Conservation (phyloP, 192 early-diverging fungal species). For the Hyaloraphidium curvatum region DNA sequence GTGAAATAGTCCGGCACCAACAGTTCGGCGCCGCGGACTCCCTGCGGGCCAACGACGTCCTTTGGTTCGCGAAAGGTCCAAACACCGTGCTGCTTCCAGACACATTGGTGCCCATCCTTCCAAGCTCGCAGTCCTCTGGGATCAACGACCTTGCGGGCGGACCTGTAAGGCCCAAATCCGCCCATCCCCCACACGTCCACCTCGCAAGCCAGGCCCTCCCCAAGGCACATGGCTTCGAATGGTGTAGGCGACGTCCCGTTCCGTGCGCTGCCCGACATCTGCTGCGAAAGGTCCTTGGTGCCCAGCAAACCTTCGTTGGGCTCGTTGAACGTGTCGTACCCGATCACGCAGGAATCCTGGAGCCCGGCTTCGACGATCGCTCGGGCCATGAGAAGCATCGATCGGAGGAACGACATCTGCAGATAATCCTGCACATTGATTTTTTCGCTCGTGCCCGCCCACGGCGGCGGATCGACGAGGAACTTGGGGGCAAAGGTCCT, state of each 20-base stretch:
- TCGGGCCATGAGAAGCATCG: conserved; percentile 19
- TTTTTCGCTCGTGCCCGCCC: neutral
- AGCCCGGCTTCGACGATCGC: conserved; percentile 18
- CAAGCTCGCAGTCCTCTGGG: conserved; percentile 31
- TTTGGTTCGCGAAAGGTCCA: conserved; percentile 51
- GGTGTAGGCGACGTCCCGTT: conserved; percentile 37
- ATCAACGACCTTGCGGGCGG: conserved; percentile 17
- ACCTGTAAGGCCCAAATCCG: conserved; percentile 26
- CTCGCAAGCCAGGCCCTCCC: conserved; percentile 43
- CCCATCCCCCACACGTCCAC: conserved; percentile 49
- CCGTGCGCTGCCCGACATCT: too few species aligned
- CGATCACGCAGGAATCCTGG: conserved; percentile 24
- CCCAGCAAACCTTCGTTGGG: conserved; percentile 29
- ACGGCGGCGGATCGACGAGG: conserved; percentile 7
- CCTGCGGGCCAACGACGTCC: too few species aligned
- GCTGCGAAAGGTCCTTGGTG: conserved; percentile 20
- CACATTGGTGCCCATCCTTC: conserved; percentile 35
- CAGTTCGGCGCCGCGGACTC: conserved; percentile 32
- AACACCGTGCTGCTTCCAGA: conserved; percentile 62
- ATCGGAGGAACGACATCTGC: conserved; percentile 27
- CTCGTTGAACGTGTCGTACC: conserved; percentile 36
- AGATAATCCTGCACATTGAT: conserved; percentile 36
- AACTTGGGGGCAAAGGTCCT: conserved; percentile 47
- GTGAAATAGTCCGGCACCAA: conserved; percentile 46
- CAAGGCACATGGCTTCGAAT: conserved; percentile 56